Evolutionary conservation across 148 eudicot species (phyloP).

Genomic region (Vaccinium macrocarpon): DNA sequence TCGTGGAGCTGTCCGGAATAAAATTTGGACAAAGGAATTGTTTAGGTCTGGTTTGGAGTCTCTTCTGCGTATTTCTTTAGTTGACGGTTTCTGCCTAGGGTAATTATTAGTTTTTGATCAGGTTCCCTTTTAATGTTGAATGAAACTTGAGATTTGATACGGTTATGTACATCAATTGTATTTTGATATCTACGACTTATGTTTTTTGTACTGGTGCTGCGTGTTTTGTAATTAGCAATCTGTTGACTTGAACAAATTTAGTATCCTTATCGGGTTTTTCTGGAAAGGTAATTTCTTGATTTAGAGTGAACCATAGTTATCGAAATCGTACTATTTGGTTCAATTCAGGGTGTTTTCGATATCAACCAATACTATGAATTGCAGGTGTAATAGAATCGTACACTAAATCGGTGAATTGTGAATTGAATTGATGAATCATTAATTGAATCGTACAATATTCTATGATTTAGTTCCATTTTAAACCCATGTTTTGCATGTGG

Average conservation of each 20-base stretch:
- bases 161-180: not conserved
- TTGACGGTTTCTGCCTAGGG: not conserved
- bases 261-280: not conserved
- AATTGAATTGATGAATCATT: too few relatives aligned
- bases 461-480: too few relatives aligned
- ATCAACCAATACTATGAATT: too few relatives aligned
- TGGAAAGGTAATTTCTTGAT: not conserved
- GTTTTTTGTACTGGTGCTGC: not conserved
- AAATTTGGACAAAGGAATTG: not conserved
- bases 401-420: too few relatives aligned
- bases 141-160: not conserved
- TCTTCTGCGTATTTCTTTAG: not conserved
- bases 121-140: not conserved
- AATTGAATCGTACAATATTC: too few relatives aligned
- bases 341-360: too few relatives aligned
- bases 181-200: not conserved
- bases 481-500: too few relatives aligned
- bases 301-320: not conserved
- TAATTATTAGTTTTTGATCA: not conserved
- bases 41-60: not conserved
- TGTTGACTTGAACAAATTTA: not conserved
- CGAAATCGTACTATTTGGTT: too few relatives aligned
- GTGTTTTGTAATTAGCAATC: not conserved
- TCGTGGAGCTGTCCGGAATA: not conserved
- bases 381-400: too few relatives aligned